Percentiles rank a stretch among this genome's conserved stretches.
These are phyloP conservation scores for Wickerhamomyces bovis DNA, from an alignment of 805 yeast genomes.

Conservation along the genomic window DNA sequence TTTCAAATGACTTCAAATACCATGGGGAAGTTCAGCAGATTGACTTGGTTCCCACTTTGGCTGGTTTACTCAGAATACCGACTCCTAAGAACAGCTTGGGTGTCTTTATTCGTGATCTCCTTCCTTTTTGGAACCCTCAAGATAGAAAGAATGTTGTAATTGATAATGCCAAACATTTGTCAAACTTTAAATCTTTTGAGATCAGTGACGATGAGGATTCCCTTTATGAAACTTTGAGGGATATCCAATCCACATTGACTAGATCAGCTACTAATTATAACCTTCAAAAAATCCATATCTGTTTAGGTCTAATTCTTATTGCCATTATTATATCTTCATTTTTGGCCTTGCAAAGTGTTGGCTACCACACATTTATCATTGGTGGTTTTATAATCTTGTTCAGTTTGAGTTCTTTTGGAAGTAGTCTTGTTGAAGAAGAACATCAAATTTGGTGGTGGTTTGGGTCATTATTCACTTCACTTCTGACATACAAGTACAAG, in stretches of 20 bases:
- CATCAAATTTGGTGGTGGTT: conserved; percentile 95
- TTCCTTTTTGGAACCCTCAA: conserved; percentile 41
- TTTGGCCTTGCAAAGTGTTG: conserved; percentile 2
- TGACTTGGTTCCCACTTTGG: conserved; percentile 83
- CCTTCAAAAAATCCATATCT: conserved; percentile 38
- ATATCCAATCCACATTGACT: conserved; percentile 46
- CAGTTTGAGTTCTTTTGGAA: conserved; percentile 65
- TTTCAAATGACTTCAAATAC: conserved; percentile 44
- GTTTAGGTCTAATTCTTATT: conserved; percentile 19
- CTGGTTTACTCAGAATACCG: conserved; percentile 74
- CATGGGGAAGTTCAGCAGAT: conserved; percentile 58
- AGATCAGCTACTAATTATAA: conserved; percentile 70
- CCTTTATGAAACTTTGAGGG: conserved; percentile 11
- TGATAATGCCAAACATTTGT: conserved; percentile 56
- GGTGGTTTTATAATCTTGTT: conserved; percentile 30
- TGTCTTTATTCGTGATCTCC: conserved; percentile 50
- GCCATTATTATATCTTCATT: conserved; percentile 8
- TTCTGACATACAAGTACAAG: conserved; percentile 9
- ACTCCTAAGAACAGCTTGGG: conserved; percentile 90
- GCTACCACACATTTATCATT: conserved; percentile 6
- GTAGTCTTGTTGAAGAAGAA: conserved; percentile 91
- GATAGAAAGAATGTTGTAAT: conserved; percentile 32
- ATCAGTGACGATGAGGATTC: conserved; percentile 7
- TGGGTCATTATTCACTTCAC: conserved; percentile 16
- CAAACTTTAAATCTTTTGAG: conserved; percentile 38